phyloP scores from a whole-genome alignment of 352 stramenopile genomes.

The Phytopythium vexans region DNA sequence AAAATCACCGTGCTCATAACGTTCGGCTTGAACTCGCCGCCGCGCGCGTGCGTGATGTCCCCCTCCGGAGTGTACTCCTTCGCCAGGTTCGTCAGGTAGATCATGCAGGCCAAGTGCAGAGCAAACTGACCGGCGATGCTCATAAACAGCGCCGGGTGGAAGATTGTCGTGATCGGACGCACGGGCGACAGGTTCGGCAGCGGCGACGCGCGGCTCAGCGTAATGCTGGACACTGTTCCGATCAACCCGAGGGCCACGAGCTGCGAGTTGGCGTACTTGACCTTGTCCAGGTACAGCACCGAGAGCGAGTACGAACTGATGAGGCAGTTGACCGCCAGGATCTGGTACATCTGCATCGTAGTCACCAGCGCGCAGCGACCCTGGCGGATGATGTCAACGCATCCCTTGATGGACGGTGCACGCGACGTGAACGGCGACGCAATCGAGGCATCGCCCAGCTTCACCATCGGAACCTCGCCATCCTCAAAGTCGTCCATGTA shows the following conservation, averaged over 20 bases:
- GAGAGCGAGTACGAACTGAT: constrained; percentile 98
- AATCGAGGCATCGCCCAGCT: constrained; percentile 98
- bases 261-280: constrained; percentile 98
- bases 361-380: constrained; percentile 99
- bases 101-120: constrained; percentile 94
- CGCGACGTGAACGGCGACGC: constrained; percentile 98
- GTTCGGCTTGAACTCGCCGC: constrained; percentile 96
- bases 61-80: constrained; percentile 88
- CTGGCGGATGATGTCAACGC: constrained; percentile 97
- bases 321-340: constrained; percentile 98
- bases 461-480: constrained; percentile 95
- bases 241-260: constrained; percentile 89
- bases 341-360: constrained; percentile 99
- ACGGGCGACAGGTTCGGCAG: constrained; percentile 91
- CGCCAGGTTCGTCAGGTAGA: constrained; percentile 89
- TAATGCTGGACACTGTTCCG: constrained; percentile 82
- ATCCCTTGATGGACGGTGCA: constrained; percentile 89
- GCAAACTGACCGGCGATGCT: constrained; percentile 96
- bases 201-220: constrained; percentile 91
- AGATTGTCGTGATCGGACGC: constrained; percentile 94
- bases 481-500: constrained; percentile 92
- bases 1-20: constrained; percentile 99
- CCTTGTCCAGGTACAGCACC: constrained; percentile 97
- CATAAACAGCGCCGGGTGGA: constrained; percentile 91
- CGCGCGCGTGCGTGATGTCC: constrained; percentile 66